phyloP scores from a whole-genome alignment of 768 basidiomycete species.

The Xanthoconium stramineum region DNA sequence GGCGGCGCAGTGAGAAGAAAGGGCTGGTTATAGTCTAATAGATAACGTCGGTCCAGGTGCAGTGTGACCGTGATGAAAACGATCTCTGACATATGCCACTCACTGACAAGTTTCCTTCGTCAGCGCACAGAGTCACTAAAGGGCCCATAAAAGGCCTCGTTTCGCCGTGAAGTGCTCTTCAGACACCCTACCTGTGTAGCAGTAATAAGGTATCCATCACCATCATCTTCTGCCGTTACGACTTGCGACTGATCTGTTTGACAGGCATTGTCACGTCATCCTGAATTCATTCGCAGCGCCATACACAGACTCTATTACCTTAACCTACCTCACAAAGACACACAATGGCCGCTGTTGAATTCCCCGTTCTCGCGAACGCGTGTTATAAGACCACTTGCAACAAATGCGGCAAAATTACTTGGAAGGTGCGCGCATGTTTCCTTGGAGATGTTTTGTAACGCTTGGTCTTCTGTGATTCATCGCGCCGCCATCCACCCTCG shows the following conservation, averaged over 20 bases:
- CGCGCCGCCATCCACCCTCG: constrained; percentile 16
- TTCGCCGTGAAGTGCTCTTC: neutral
- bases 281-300: constrained; percentile 12
- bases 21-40: neutral
- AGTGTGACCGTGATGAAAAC: neutral
- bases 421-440: constrained; percentile 51
- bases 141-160: constrained; percentile 1
- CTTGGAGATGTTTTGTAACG: constrained; percentile 23
- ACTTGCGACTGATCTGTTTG: constrained; percentile 2
- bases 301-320: constrained; percentile 32
- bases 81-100: constrained; percentile 5
- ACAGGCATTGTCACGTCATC: constrained; percentile 19
- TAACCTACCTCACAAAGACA: constrained; percentile 28
- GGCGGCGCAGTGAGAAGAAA: constrained; percentile 10
- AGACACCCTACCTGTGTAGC: neutral
- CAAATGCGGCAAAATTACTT: constrained; percentile 66
- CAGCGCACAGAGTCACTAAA: neutral
- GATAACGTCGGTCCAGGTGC: constrained; percentile 1
- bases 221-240: constrained; percentile 7
- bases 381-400: constrained; percentile 60
- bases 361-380: constrained; percentile 41
- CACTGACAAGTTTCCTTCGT: neutral
- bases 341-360: constrained; percentile 22
- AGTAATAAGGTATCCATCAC: constrained; percentile 9
- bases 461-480: constrained; percentile 18